Evolutionary conservation across 148 eudicot species (phyloP).

Genomic region (Bassia scoparia): DNA sequence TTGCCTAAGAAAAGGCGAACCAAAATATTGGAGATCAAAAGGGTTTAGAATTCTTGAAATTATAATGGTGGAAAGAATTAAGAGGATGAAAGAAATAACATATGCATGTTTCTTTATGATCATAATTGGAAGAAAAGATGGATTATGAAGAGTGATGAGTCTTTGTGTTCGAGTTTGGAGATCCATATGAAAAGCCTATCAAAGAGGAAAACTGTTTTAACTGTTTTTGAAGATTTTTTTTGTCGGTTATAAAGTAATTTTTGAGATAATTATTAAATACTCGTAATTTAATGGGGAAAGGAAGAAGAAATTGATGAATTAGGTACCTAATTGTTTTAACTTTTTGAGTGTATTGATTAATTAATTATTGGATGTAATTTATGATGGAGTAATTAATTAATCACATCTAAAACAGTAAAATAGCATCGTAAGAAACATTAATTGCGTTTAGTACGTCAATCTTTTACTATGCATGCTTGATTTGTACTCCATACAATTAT

Average conservation of each 20-base stretch:
- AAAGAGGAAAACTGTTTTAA: background rate
- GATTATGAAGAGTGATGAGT: conserved; percentile 7
- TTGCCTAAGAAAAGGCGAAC: conserved; percentile 3
- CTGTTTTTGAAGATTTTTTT: background rate
- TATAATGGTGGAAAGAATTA: conserved; percentile 24
- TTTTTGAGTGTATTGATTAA: no score
- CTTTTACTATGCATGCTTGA: no score
- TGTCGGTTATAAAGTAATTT: background rate
- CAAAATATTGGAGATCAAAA: conserved; percentile 21
- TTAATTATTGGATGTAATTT: no score
- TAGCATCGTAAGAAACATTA: no score
- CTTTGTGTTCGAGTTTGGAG: conserved; percentile 28
- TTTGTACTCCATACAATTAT: no score
- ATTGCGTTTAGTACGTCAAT: no score
- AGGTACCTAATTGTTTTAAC: no score
- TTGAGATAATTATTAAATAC: no score
- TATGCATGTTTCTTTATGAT: conserved; percentile 29
- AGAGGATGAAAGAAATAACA: conserved; percentile 23
- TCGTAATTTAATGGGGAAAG: no score
- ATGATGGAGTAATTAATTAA: no score
- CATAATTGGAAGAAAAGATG: conserved; percentile 18
- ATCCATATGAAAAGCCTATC: conserved; percentile 46
- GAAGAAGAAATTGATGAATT: no score
- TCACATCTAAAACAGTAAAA: no score
- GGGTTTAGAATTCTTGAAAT: conserved; percentile 25